These are phyloP conservation scores for Zopfochytrium polystomum DNA, from an alignment of 371 early-diverging fungal genomes.

Conservation along the genomic window DNA sequence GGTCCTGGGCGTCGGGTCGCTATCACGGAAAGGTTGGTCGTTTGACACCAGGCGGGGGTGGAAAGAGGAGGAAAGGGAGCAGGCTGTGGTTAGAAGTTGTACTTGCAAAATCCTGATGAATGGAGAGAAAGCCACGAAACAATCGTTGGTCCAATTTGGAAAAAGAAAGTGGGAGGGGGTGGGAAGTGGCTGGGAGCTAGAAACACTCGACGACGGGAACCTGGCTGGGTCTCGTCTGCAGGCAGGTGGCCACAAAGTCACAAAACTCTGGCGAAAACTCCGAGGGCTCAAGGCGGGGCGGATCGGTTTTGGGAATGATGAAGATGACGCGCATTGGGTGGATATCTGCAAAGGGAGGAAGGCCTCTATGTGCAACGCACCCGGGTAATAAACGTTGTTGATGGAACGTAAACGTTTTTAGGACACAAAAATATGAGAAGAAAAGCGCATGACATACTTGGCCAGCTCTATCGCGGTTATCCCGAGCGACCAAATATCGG, in stretches of 20 bases:
- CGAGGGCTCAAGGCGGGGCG: slow-evolving; percentile 24
- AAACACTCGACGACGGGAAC: slow-evolving; percentile 4
- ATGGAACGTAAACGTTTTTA: too few species aligned
- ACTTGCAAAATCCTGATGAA: background rate
- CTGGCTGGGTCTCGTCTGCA: slow-evolving; percentile 74
- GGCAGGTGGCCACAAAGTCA: slow-evolving; percentile 82
- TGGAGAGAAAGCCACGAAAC: too few species aligned
- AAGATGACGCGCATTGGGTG: slow-evolving; percentile 55
- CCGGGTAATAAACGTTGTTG: too few species aligned
- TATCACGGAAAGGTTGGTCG: too few species aligned
- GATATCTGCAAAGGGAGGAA: slow-evolving; percentile 50
- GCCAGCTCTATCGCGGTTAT: slow-evolving; percentile 56
- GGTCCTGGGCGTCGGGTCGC: slow-evolving; percentile 13
- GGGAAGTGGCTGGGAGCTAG: too few species aligned
- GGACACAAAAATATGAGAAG: too few species aligned
- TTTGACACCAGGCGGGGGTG: too few species aligned
- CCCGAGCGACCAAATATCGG: slow-evolving; percentile 48
- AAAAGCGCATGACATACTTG: too few species aligned
- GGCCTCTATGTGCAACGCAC: slow-evolving; percentile 28
- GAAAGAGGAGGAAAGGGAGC: background rate
- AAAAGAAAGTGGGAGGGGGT: background rate
- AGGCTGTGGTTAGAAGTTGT: background rate
- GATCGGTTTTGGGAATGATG: slow-evolving; percentile 43
- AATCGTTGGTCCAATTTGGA: background rate
- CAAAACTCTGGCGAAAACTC: slow-evolving; percentile 77